Percentiles rank a stretch among this genome's conserved stretches.
Evolutionary conservation across 352 stramenopile genomes (phyloP).

Genomic region (Halophytophthora polymorphica): DNA sequence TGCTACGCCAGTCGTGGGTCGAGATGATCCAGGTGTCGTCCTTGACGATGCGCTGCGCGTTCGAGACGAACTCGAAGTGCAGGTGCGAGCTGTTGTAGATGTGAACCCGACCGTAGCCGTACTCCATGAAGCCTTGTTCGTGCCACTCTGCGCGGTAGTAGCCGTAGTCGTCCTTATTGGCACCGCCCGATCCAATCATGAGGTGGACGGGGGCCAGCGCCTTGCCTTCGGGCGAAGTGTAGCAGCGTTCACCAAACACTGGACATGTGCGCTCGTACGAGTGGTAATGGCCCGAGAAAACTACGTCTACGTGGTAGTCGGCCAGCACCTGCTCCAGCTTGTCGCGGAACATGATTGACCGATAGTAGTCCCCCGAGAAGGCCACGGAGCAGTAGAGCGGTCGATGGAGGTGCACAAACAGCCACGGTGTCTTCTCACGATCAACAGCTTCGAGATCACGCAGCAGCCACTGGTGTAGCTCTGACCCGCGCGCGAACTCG

Average conservation of each 20-base stretch:
- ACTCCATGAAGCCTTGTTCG: slow-evolving; percentile 30
- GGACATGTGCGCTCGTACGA: slow-evolving; percentile 62
- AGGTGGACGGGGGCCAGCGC: slow-evolving; percentile 51
- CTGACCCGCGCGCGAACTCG: slow-evolving; percentile 41
- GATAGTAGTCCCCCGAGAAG: slow-evolving; percentile 34
- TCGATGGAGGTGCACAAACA: slow-evolving; percentile 60
- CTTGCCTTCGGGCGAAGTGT: slow-evolving; percentile 27
- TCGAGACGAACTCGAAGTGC: slow-evolving; percentile 52
- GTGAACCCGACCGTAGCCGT: slow-evolving; percentile 53
- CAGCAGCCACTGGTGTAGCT: slow-evolving; percentile 50
- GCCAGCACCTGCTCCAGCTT: slow-evolving; percentile 45
- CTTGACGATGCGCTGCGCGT: slow-evolving; percentile 27
- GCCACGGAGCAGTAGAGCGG: slow-evolving; percentile 58
- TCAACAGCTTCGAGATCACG: slow-evolving; percentile 46
- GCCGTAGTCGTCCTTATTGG: slow-evolving; percentile 29
- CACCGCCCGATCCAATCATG: slow-evolving; percentile 49
- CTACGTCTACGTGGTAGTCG: slow-evolving; percentile 50
- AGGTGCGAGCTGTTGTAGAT: slow-evolving; percentile 53
- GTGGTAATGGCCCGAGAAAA: slow-evolving; percentile 61
- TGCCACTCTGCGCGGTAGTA: slow-evolving; percentile 39
- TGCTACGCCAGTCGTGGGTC: slow-evolving; percentile 41
- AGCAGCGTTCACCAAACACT: slow-evolving; percentile 48
- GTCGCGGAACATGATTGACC: slow-evolving; percentile 36
- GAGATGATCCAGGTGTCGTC: slow-evolving; percentile 48
- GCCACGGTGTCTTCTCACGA: slow-evolving; percentile 50